Percentiles rank a stretch among this genome's conserved stretches.
Conservation (phyloP, 148 eudicot genomes). For the Suaeda aralocaspica region DNA sequence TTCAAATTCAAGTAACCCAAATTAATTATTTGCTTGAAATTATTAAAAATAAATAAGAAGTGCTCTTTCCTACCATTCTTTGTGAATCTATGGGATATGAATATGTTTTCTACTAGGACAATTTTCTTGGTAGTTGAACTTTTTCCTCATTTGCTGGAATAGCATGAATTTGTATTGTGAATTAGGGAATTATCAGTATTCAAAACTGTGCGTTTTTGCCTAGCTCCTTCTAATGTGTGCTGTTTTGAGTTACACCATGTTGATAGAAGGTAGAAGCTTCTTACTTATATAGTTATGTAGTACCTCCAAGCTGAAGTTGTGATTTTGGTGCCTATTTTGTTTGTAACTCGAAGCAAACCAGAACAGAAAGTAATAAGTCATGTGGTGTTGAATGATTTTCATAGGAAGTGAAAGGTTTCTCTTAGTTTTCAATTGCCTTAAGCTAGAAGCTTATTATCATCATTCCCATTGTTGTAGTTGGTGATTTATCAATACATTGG, state of each 20-base stretch:
- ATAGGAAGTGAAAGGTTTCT: neutral
- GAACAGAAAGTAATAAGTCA: neutral
- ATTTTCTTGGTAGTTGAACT: neutral
- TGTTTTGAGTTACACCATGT: neutral
- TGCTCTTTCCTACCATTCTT: neutral
- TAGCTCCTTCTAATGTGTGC: neutral
- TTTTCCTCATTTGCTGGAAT: neutral
- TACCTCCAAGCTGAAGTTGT: too few species aligned
- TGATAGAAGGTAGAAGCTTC: neutral
- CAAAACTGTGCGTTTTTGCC: neutral
- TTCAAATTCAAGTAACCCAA: too few species aligned
- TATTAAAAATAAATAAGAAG: neutral
- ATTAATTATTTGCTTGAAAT: too few species aligned
- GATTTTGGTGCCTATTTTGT: neutral
- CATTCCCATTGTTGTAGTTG: neutral
- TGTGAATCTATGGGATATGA: neutral
- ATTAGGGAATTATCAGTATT: neutral
- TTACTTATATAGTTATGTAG: too few species aligned
- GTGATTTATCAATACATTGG: too few species aligned
- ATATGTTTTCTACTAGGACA: neutral
- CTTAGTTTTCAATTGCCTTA: slow-evolving; percentile 1
- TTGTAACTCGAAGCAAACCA: neutral
- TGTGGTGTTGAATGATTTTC: neutral
- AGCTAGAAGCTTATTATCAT: neutral
- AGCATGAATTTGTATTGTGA: neutral